Evolutionary conservation across 1,284 basidiomycete species (phyloP).

Genomic region (Ganoderma lucidum): DNA sequence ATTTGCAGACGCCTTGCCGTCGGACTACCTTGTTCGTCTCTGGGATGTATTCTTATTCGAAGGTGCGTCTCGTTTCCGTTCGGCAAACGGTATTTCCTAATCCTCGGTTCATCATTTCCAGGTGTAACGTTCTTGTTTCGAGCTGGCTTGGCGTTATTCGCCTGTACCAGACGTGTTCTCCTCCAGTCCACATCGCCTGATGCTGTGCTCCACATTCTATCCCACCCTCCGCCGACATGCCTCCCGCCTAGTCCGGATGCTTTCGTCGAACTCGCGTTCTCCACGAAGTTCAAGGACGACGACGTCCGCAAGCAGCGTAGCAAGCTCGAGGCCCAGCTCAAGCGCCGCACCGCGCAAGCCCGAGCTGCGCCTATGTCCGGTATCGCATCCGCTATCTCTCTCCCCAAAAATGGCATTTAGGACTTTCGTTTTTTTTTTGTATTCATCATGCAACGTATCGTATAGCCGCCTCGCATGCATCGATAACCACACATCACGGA

Average conservation of each 20-base stretch:
- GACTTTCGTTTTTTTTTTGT: neutral
- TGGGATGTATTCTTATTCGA: slow-evolving; percentile 92
- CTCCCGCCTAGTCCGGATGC: slow-evolving; percentile 68
- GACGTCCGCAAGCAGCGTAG: slow-evolving; percentile 78
- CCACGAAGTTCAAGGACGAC: slow-evolving; percentile 83
- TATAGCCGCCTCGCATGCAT: slow-evolving; percentile 5
- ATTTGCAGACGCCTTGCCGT: slow-evolving; percentile 83
- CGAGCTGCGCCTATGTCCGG: slow-evolving; percentile 36
- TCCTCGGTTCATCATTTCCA: slow-evolving; percentile 39
- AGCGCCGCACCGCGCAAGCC: slow-evolving; percentile 59
- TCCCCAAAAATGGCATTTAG: slow-evolving; percentile 30
- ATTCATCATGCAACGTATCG: neutral
- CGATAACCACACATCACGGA: slow-evolving; percentile 9
- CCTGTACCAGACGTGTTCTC: slow-evolving; percentile 67
- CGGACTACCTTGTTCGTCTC: slow-evolving; percentile 78
- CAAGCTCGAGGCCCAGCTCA: slow-evolving; percentile 75
- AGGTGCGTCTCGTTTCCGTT: slow-evolving; percentile 53
- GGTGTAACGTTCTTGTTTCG: slow-evolving; percentile 86
- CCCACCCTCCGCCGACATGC: slow-evolving; percentile 58
- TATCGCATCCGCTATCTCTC: slow-evolving; percentile 33
- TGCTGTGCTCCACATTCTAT: slow-evolving; percentile 58
- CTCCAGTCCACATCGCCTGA: slow-evolving; percentile 60
- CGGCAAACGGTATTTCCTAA: neutral
- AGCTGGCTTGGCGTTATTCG: slow-evolving; percentile 78
- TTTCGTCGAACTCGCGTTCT: slow-evolving; percentile 67